Percentiles rank a stretch among this genome's conserved stretches.
Conservation (phyloP, 345 rosid species). For the Gossypioides kirkii region DNA sequence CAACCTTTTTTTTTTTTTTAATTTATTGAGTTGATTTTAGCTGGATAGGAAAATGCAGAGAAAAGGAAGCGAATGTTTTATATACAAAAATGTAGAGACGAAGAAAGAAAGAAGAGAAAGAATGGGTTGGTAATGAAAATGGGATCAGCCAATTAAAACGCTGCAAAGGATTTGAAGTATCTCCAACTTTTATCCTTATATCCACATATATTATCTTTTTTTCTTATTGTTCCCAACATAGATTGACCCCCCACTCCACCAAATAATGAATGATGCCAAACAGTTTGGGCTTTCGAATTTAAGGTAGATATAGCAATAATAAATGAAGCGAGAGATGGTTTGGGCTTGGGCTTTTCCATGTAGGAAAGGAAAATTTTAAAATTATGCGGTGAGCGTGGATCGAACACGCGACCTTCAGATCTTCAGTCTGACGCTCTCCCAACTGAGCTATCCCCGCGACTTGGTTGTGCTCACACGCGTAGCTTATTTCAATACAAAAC, state of each 20-base stretch:
- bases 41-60: background rate
- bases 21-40: conserved; percentile 17
- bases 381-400: conserved; percentile 71
- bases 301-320: too few species aligned
- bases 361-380: too few species aligned
- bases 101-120: conserved; percentile 12
- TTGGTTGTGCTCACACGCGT: background rate
- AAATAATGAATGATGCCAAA: too few species aligned
- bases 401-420: conserved; percentile 82
- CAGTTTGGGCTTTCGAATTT: too few species aligned
- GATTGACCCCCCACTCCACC: too few species aligned
- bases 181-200: conserved; percentile 56
- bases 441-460: conserved; percentile 32
- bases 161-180: conserved; percentile 57
- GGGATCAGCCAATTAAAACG: conserved; percentile 50
- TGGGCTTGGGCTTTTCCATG: background rate
- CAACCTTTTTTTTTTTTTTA: background rate
- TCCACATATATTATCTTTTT: conserved; percentile 45
- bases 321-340: background rate
- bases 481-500: too few species aligned
- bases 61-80: conserved; percentile 8
- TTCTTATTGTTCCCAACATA: background rate
- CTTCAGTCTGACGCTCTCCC: conserved; percentile 92
- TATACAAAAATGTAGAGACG: background rate
- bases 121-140: conserved; percentile 28